These are phyloP conservation scores for Bifiguratus adelaidae DNA, from an alignment of 192 early-diverging fungal genomes.

Conservation along the genomic window DNA sequence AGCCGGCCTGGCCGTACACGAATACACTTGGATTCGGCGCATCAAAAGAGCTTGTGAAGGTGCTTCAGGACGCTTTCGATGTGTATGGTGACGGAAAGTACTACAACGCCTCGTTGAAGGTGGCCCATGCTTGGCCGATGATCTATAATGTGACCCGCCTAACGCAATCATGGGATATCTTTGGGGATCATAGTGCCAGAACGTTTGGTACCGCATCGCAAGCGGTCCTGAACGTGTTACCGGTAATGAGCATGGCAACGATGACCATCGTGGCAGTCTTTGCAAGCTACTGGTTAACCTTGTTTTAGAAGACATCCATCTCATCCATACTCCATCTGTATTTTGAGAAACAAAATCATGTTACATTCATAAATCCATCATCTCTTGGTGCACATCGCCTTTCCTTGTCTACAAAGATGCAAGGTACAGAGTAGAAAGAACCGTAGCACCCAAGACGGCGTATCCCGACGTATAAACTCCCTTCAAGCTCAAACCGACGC, in stretches of 20 bases:
- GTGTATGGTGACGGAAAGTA: constrained; percentile 35
- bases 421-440: constrained; percentile 12
- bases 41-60: constrained; percentile 23
- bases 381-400: too few species aligned
- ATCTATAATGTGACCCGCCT: constrained; percentile 6
- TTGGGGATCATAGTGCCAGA: background rate
- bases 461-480: constrained; percentile 81
- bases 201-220: too few species aligned
- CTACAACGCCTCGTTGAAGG: constrained; percentile 10
- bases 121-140: constrained; percentile 3
- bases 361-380: too few species aligned
- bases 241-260: too few species aligned
- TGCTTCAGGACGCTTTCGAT: constrained; percentile 35
- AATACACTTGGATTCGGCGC: constrained; percentile 32
- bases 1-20: constrained; percentile 29
- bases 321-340: too few species aligned
- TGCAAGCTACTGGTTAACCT: too few species aligned
- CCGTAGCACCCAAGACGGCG: constrained; percentile 42
- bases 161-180: background rate
- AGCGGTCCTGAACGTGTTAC: too few species aligned
- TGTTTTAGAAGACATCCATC: too few species aligned
- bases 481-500: constrained; percentile 52
- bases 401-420: constrained; percentile 14
- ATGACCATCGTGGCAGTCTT: too few species aligned
- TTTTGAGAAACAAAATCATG: too few species aligned